Conservation (phyloP, 2,329 filamentous ascomycete species). For the Penicillium frequentans region DNA sequence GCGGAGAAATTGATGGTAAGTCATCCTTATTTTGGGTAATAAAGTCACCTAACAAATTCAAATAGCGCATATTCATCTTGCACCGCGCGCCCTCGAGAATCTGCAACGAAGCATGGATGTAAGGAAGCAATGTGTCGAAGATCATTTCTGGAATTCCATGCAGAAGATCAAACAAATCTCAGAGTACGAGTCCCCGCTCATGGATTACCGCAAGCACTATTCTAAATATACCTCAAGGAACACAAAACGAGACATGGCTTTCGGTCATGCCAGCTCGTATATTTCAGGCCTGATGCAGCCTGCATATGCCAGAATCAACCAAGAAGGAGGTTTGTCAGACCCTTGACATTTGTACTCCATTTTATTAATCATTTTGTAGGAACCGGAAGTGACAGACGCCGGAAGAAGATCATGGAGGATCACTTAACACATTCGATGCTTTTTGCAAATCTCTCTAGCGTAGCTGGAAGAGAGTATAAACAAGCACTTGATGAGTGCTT, state of each 20-base stretch:
- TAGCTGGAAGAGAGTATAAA: not conserved
- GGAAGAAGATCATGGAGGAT: not conserved
- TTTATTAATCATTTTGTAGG: not conserved
- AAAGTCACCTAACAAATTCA: not conserved
- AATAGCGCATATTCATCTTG: not conserved
- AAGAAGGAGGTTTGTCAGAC: constrained; percentile 2
- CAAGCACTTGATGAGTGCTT: not conserved
- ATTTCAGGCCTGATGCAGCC: constrained; percentile 4
- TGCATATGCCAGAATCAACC: not conserved
- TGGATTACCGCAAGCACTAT: not conserved
- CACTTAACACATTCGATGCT: not conserved
- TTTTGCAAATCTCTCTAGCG: not conserved
- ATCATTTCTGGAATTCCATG: not conserved
- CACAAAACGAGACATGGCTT: constrained; percentile 1
- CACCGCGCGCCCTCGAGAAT: not conserved
- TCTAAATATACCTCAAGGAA: not conserved
- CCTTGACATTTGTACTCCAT: not conserved
- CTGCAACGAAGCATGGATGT: not conserved
- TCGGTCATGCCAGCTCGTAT: constrained; percentile 7
- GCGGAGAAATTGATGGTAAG: not conserved
- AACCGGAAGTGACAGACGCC: not conserved
- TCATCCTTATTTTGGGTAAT: not conserved
- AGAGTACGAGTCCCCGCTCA: not conserved
- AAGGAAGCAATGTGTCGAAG: not conserved
- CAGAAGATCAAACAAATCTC: not conserved